Evolutionary conservation across 2,329 filamentous ascomycete species (phyloP), one percentile per base, ranked within the genome.

Genomic region (Achaetomium macrosporum): DNA sequence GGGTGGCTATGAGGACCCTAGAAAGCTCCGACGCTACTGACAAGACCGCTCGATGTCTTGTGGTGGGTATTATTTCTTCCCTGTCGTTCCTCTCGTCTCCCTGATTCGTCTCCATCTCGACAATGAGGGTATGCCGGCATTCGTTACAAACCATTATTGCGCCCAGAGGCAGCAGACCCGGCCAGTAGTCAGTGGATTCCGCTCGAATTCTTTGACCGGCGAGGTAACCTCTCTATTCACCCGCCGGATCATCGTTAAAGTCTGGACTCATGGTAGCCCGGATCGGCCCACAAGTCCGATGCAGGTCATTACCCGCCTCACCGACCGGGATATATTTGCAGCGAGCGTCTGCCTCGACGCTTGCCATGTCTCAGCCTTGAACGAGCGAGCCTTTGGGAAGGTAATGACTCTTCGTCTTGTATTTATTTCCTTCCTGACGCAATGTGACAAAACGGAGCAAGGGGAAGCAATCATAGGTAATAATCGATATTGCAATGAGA

Each of bases 1-100:
- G 48, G 87, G 86, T 67, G 80, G 82, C 60, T 85, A 91, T 72
- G 90, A 96, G 66, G 91, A 96, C 69, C 80, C 82, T 46, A 71
- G 80, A 54, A 85, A 85, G 69, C 66, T 84, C 57, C 81, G 82
- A 59, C 79, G 82, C 59, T 85, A 85, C 71, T 84, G 74, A 73
- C 66, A 66, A 67, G 66, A 68, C 67, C 29, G 63, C 42, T 47
- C 42, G 47, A 57, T 60, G 65, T 70, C 67, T 69, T 69, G 68
- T 66, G 62, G 74, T 77, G 73, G 75, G 76, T 76, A 74, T 75
- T 67, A 54, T 54, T 51, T 51, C 44, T 45, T 59, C 56, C 53
- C 45, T 59, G 50, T 61, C 57, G 56, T 55, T 59, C 49, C 51
- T 49, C 53, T 59, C 56, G 57, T 61, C 50, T 52, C 53, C 53